Percentiles rank a stretch among this genome's conserved stretches.
These are phyloP conservation scores for Ganoderma boninense DNA, from an alignment of 1,284 basidiomycete genomes.

Conservation along the genomic window DNA sequence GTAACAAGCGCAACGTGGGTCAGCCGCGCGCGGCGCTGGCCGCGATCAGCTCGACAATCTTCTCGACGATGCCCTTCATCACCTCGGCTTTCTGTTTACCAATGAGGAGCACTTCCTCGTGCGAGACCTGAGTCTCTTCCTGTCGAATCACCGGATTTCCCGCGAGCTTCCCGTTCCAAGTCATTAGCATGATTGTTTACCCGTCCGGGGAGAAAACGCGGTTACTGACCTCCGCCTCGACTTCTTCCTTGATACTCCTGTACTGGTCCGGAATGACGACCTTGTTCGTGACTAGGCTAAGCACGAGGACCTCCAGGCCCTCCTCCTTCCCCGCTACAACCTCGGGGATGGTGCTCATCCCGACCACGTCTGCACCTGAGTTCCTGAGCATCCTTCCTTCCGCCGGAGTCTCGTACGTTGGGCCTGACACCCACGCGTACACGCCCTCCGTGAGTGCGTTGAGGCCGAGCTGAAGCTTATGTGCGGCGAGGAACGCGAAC, in stretches of 20 bases:
- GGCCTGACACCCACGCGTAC: conserved; percentile 88
- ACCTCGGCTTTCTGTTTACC: conserved; percentile 75
- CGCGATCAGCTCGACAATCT: conserved; percentile 57
- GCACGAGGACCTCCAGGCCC: conserved; percentile 75
- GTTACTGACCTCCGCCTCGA: conserved; percentile 71
- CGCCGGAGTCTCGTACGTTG: conserved; percentile 86
- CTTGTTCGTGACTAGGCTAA: conserved; percentile 85
- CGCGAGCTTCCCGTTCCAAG: conserved; percentile 55
- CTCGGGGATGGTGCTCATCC: conserved; percentile 92
- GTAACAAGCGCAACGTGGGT: conserved; percentile 19
- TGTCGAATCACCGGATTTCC: conserved; percentile 59
- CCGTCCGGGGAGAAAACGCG: conserved; percentile 1
- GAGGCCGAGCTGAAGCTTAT: conserved; percentile 55
- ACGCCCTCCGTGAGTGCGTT: conserved; percentile 75
- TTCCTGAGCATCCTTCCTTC: conserved; percentile 78
- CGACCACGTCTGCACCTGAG: conserved; percentile 85
- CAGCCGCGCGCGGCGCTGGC: conserved; percentile 21
- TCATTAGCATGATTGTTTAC: conserved; percentile 18
- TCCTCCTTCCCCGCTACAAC: conserved; percentile 84
- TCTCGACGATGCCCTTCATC: conserved; percentile 73
- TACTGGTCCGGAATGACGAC: conserved; percentile 80
- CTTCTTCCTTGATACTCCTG: conserved; percentile 75
- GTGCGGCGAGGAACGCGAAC: conserved; percentile 73
- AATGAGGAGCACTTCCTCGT: conserved; percentile 82
- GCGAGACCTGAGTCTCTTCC: conserved; percentile 66